Percentiles rank a stretch among this genome's conserved stretches.
Evolutionary conservation across 2,329 filamentous ascomycete species (phyloP).

Genomic region (Pseudogymnoascus sp.): DNA sequence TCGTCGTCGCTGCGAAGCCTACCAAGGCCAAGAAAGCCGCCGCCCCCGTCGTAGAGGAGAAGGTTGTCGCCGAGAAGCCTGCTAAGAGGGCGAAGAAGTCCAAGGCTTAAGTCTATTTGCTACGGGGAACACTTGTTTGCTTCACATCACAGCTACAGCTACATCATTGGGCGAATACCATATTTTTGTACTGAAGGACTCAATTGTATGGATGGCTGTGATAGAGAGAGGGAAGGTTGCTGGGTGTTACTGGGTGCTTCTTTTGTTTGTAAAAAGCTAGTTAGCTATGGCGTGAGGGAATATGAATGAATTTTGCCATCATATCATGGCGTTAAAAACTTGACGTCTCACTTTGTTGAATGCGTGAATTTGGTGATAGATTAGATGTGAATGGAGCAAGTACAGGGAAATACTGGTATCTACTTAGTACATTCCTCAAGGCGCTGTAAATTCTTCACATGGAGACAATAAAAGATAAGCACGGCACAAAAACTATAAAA

Average conservation of each 20-base stretch:
- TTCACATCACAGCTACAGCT: neutral
- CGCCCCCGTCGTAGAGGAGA: neutral
- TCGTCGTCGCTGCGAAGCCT: slow-evolving; percentile 35
- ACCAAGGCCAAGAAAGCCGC: slow-evolving; percentile 17
- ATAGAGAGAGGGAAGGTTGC: neutral
- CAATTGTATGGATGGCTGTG: neutral
- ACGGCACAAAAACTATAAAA: neutral
- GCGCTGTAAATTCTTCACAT: neutral
- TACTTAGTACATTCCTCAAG: neutral
- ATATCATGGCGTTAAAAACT: neutral
- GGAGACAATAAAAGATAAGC: neutral
- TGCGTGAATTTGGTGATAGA: neutral
- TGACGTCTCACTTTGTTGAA: neutral
- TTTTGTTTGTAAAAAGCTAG: neutral
- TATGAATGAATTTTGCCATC: slow-evolving; percentile 7
- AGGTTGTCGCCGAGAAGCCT: slow-evolving; percentile 30
- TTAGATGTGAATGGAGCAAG: neutral
- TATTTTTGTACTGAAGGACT: neutral
- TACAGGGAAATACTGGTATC: neutral
- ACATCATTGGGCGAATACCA: slow-evolving; percentile 7
- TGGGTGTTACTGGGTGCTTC: slow-evolving; percentile 7
- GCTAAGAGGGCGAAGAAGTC: slow-evolving; percentile 35
- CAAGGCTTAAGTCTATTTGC: slow-evolving; percentile 6
- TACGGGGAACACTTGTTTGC: neutral
- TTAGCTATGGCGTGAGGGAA: slow-evolving; percentile 10